Percentiles rank a stretch among this genome's conserved stretches.
Evolutionary conservation across 768 basidiomycete species (phyloP).

Genomic region (Leccinum ochraceum): DNA sequence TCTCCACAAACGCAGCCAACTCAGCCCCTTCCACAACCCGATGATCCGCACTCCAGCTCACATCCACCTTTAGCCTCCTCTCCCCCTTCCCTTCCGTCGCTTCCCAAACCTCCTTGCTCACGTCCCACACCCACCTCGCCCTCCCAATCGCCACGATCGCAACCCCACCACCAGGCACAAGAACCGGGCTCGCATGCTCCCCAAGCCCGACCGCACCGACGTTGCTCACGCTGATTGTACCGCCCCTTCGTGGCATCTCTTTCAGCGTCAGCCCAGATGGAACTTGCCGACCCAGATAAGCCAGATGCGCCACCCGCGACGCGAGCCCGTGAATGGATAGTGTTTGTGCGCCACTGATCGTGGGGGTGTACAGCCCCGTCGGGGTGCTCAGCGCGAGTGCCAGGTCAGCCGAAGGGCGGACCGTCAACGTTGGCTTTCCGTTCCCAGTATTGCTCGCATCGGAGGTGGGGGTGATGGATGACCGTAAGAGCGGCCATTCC

Average conservation of each 20-base stretch:
- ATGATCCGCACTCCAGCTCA: constrained; percentile 89
- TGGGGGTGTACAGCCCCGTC: constrained; percentile 82
- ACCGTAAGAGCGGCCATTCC: constrained; percentile 83
- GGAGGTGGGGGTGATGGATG: constrained; percentile 58
- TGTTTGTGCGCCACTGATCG: constrained; percentile 55
- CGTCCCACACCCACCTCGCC: constrained; percentile 78
- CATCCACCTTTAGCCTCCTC: constrained; percentile 56
- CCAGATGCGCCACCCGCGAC: constrained; percentile 58
- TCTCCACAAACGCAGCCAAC: constrained; percentile 84
- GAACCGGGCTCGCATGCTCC: constrained; percentile 68
- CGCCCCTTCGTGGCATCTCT: constrained; percentile 76
- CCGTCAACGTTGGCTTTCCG: constrained; percentile 63
- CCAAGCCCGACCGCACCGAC: constrained; percentile 79
- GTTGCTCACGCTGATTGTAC: constrained; percentile 81
- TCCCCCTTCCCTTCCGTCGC: constrained; percentile 36
- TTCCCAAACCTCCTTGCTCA: constrained; percentile 42
- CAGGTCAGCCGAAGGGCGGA: constrained; percentile 78
- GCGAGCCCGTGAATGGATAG: constrained; percentile 62
- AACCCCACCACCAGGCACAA: constrained; percentile 81
- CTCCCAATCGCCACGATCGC: constrained; percentile 83
- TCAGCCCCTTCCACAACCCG: constrained; percentile 88
- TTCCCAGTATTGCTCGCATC: constrained; percentile 6
- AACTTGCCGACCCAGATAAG: constrained; percentile 63
- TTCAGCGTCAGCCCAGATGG: constrained; percentile 63
- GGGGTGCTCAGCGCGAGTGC: constrained; percentile 76